Conservation (phyloP, 2,329 filamentous ascomycete genomes). For the Macrophomina phaseolina region DNA sequence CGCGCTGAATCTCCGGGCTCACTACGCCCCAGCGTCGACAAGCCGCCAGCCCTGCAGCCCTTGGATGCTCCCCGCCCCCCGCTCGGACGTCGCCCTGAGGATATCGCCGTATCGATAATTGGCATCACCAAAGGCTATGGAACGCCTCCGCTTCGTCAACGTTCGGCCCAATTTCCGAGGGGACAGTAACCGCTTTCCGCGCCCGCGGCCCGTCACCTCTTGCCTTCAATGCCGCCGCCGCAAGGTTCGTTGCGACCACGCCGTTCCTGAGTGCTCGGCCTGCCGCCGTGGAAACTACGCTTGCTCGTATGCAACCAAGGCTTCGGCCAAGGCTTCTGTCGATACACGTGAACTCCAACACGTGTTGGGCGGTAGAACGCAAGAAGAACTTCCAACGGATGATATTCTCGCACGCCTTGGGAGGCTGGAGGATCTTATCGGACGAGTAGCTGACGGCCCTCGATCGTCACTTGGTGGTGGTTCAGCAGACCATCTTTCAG, state of each 20-base stretch:
- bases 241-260: slow-evolving; percentile 29
- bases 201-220: slow-evolving; percentile 5
- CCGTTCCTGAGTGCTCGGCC: slow-evolving; percentile 41
- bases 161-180: slow-evolving; percentile 4
- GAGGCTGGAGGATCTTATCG: slow-evolving; percentile 42
- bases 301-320: slow-evolving; percentile 41
- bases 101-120: neutral
- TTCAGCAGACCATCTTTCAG: slow-evolving; percentile 14
- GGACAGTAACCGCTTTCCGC: slow-evolving; percentile 1
- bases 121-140: neutral
- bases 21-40: neutral
- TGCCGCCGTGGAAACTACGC: slow-evolving; percentile 44
- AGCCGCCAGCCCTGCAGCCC: neutral
- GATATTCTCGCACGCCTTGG: slow-evolving; percentile 46
- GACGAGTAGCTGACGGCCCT: slow-evolving; percentile 40
- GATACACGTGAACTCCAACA: neutral
- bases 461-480: neutral
- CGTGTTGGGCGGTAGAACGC: neutral
- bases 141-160: neutral
- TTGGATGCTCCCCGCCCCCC: neutral
- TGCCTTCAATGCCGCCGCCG: slow-evolving; percentile 29
- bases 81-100: neutral
- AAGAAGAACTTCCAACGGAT: slow-evolving; percentile 33
- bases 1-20: too few relatives aligned
- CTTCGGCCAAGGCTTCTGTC: neutral